Evolutionary conservation across 2,329 filamentous ascomycete genomes (phyloP), one percentile per base, ranked within the genome.

Genomic region (Sclerotiophoma versabilis): DNA sequence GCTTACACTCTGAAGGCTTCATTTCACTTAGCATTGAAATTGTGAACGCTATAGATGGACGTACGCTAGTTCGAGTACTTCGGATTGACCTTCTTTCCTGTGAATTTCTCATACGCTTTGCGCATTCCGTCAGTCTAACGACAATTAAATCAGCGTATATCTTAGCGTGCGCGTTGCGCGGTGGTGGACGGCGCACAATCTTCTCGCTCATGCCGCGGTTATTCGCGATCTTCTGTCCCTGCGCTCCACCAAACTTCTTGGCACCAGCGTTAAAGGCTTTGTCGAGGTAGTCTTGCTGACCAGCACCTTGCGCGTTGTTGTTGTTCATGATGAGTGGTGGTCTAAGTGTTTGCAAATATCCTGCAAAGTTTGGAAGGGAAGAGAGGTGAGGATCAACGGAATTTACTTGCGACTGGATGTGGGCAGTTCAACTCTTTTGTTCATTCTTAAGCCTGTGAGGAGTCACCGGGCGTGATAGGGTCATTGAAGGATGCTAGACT

Each of bases 101-200:
- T 82, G 2, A 67, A 48, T 64, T 81, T 81, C 66, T 85, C 82
- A 39, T 81, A 83, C 47, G 78, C 61, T 6, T 71, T 75, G 50
- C 82, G 75, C 5, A 75, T 76, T 25, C 73, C 71, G 62, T 84
- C 82, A 48, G 81, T 84, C 70, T 74, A 39, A 49, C 1, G 42
- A 49, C 1, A 19, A 15, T 15, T 20, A 25, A 10, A 5, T 29
- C 7, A 36, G 44, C 23, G 9, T 3, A 8, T 11, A 12, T 12
- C 14, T 3, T 23, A 7, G 22, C 14, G n/a, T 39, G 12, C 4
- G 20, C 25, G 3, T 19, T 4, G 22, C 37, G 12, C 19, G n/a
- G 6, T 9, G 22, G 8, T 12, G 12, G 23, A 19, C 14, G 32
- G 63, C 69, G 5, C 63, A 75, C 72, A 50, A 75, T 74, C 54